Conservation (phyloP, 441 rosid species). For the Populus hybrid region DNA sequence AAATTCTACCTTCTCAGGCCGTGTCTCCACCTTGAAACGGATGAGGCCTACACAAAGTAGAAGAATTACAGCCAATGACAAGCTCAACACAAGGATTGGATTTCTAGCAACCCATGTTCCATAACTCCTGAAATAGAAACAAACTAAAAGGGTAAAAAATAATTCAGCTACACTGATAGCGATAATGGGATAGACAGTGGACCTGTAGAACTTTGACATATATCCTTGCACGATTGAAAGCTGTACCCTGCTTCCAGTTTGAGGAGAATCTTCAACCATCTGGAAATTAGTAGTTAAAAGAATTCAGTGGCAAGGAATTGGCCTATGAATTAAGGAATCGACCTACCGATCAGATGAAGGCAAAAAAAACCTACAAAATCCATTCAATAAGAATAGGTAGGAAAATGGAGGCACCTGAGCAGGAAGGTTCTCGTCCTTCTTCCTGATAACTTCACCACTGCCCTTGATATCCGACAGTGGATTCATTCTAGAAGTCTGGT, state of each 20-base stretch:
- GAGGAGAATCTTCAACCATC: constrained; percentile 78
- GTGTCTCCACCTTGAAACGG: constrained; percentile 94
- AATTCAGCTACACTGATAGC: constrained; percentile 18
- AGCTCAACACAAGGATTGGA: constrained; percentile 62
- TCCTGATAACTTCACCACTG: constrained; percentile 37
- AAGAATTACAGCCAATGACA: constrained; percentile 68
- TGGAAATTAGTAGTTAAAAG: constrained; percentile 24
- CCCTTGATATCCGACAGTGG: constrained; percentile 35
- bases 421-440: constrained; percentile 67
- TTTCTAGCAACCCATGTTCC: constrained; percentile 96
- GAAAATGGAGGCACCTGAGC: constrained; percentile 47
- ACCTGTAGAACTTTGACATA: constrained; percentile 88
- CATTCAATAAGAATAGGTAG: not conserved
- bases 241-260: constrained; percentile 56
- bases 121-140: constrained; percentile 60
- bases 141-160: constrained; percentile 19
- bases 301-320: not conserved
- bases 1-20: constrained; percentile 84
- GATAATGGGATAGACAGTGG: constrained; percentile 20
- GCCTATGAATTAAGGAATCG: not conserved
- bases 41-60: constrained; percentile 85
- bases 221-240: constrained; percentile 91
- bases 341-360: not conserved
- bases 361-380: not conserved
- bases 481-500: constrained; percentile 47